Percentiles rank a stretch among this genome's conserved stretches.
Conservation (phyloP, 1,284 basidiomycete species). For the Ceraceosorus guamensis region DNA sequence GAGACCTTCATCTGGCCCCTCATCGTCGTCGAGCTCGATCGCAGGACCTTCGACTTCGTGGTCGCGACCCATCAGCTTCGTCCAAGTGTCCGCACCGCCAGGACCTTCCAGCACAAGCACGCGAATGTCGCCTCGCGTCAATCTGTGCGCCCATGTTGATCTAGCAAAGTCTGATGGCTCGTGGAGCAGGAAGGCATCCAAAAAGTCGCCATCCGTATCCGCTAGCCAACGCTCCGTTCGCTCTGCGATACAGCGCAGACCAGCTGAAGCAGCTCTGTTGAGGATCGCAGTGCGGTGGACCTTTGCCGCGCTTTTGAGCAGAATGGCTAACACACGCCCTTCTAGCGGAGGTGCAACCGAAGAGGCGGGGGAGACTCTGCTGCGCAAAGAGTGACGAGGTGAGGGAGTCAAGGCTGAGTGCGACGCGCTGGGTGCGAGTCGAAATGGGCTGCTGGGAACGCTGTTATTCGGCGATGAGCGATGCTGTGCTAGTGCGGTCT, state of each 20-base stretch:
- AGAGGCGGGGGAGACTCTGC: too few relatives aligned
- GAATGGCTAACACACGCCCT: constrained; percentile 14
- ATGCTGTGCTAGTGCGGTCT: too few relatives aligned
- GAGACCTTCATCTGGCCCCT: not conserved
- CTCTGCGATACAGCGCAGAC: constrained; percentile 21
- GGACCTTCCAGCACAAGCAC: constrained; percentile 20
- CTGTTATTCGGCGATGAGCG: too few relatives aligned
- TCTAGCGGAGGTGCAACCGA: too few relatives aligned
- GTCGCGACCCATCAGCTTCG: constrained; percentile 10
- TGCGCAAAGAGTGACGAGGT: too few relatives aligned
- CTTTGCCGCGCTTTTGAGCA: constrained; percentile 11
- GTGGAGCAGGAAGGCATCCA: constrained; percentile 21
- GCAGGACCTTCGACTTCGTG: not conserved
- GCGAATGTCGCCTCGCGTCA: constrained; percentile 16
- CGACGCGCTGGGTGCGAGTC: too few relatives aligned
- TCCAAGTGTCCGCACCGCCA: constrained; percentile 10
- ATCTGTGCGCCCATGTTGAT: constrained; percentile 15
- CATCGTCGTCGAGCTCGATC: not conserved
- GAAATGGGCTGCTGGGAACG: too few relatives aligned
- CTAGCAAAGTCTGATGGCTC: constrained; percentile 18
- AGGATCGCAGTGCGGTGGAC: constrained; percentile 20
- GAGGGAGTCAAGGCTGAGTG: too few relatives aligned
- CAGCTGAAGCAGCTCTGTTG: constrained; percentile 7
- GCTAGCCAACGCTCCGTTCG: constrained; percentile 12
- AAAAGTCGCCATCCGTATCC: constrained; percentile 22